Percentiles rank a stretch among this genome's conserved stretches.
These are phyloP conservation scores for Chloranthus sessilifolius DNA, from an alignment of 164 flowering plant genomes.

Conservation along the genomic window DNA sequence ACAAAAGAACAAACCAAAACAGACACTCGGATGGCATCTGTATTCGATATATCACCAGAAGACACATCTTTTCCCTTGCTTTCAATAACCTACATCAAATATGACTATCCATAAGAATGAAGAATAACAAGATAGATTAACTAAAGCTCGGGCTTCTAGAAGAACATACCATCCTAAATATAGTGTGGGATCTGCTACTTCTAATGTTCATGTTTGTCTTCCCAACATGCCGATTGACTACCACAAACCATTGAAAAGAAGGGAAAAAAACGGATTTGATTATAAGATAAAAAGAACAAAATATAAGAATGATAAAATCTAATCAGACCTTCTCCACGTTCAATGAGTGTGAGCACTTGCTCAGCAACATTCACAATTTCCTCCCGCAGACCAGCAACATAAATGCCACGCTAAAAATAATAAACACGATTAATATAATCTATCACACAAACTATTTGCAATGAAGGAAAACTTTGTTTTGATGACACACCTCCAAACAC, in stretches of 20 bases:
- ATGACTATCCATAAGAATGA: background rate
- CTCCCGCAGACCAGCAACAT: constrained; percentile 91
- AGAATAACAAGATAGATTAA: background rate
- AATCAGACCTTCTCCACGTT: constrained; percentile 83
- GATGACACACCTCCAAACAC: constrained; percentile 69
- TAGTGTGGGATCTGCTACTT: constrained; percentile 96
- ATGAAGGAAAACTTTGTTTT: background rate
- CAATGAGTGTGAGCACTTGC: constrained; percentile 77
- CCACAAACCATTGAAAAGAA: constrained; percentile 7
- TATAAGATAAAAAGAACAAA: background rate
- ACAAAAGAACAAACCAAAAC: constrained; percentile 54
- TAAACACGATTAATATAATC: constrained; percentile 4
- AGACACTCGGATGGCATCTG: constrained; percentile 90
- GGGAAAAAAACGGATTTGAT: background rate
- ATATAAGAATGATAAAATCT: background rate
- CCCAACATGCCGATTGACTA: constrained; percentile 95
- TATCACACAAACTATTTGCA: background rate
- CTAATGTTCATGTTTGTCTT: constrained; percentile 96
- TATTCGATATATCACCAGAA: constrained; percentile 30
- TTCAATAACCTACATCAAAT: constrained; percentile 71
- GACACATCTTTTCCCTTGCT: constrained; percentile 63
- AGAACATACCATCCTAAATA: constrained; percentile 83
- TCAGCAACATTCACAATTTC: constrained; percentile 87
- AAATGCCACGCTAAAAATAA: constrained; percentile 70
- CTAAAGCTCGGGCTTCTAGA: background rate